A percentile compares a stretch with the other conserved stretches of the same genome.
Conservation (phyloP, 169 alveolate genomes). For the Plasmodium yoelii region DNA sequence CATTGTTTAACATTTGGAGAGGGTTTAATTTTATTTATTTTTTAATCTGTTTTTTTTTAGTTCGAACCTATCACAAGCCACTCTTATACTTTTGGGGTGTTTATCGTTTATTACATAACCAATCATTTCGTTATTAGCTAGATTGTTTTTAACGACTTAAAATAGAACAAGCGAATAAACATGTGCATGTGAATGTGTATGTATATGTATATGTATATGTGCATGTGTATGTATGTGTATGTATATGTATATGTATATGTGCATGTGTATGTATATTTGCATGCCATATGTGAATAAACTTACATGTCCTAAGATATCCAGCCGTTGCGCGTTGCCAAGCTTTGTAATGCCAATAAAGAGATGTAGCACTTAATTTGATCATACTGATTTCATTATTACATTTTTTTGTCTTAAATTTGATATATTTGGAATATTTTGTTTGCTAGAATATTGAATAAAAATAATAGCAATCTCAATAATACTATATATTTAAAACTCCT, state of each 20-base stretch:
- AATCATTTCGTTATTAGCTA: constrained; percentile 90
- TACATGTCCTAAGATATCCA: constrained; percentile 91
- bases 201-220: too few species aligned
- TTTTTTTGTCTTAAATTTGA: background rate
- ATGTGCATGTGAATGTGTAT: background rate
- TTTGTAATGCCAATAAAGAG: constrained; percentile 91
- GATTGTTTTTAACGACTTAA: constrained; percentile 87
- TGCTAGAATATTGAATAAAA: background rate
- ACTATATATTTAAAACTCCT: too few species aligned
- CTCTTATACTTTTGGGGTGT: constrained; percentile 92
- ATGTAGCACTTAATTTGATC: constrained; percentile 73
- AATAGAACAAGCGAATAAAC: constrained; percentile 2
- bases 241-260: background rate
- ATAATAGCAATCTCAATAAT: too few species aligned
- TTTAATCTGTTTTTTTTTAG: background rate
- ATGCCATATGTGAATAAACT: constrained; percentile 5
- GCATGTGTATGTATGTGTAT: background rate
- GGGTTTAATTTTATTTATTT: background rate
- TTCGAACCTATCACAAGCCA: constrained; percentile 90
- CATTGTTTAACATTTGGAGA: background rate
- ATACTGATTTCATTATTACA: constrained; percentile 12
- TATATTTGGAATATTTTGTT: background rate
- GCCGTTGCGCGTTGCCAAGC: constrained; percentile 93
- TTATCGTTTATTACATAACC: constrained; percentile 94
- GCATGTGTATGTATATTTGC: background rate